phyloP scores from a whole-genome alignment of 345 rosid genomes.

The Aquilaria sinensis region DNA sequence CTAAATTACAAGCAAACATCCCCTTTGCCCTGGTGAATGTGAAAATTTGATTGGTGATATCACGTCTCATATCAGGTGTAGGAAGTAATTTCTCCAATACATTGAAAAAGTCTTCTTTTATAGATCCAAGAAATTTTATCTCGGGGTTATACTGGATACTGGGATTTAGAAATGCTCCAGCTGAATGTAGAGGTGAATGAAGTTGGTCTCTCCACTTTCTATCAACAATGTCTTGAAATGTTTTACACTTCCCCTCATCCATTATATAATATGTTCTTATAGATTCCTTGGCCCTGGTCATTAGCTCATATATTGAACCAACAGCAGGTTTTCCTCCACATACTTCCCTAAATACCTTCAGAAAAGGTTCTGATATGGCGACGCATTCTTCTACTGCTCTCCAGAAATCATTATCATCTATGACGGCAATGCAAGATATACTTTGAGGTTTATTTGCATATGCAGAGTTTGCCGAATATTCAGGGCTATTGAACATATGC shows the following conservation, averaged over 20 bases:
- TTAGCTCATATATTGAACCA: conserved; percentile 74
- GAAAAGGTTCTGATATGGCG: conserved; percentile 83
- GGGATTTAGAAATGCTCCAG: conserved; percentile 84
- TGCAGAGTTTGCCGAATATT: conserved; percentile 44
- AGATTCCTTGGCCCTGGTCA: conserved; percentile 81
- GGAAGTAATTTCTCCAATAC: conserved; percentile 85
- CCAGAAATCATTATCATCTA: conserved; percentile 79
- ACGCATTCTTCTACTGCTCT: conserved; percentile 79
- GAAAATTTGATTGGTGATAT: conserved; percentile 69
- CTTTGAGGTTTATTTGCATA: conserved; percentile 58
- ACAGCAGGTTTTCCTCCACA: conserved; percentile 73
- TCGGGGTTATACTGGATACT: conserved; percentile 80
- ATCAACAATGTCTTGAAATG: conserved; percentile 68
- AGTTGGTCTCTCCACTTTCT: conserved; percentile 77
- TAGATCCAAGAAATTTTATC: conserved; percentile 54
- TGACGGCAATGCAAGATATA: conserved; percentile 41
- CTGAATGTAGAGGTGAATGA: conserved; percentile 79
- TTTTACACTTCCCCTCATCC: conserved; percentile 85
- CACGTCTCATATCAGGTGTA: conserved; percentile 80
- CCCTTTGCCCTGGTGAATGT: conserved; percentile 70
- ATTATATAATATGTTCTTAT: conserved; percentile 80
- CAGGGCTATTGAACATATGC: conserved; percentile 72
- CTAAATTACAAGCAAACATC: conserved; percentile 77
- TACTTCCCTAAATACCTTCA: conserved; percentile 78
- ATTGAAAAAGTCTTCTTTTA: conserved; percentile 78